Evolutionary conservation across 78 protist species (phyloP), one percentile per base, ranked within the genome.

Genomic region (Planoprotostelium fungivorum): DNA sequence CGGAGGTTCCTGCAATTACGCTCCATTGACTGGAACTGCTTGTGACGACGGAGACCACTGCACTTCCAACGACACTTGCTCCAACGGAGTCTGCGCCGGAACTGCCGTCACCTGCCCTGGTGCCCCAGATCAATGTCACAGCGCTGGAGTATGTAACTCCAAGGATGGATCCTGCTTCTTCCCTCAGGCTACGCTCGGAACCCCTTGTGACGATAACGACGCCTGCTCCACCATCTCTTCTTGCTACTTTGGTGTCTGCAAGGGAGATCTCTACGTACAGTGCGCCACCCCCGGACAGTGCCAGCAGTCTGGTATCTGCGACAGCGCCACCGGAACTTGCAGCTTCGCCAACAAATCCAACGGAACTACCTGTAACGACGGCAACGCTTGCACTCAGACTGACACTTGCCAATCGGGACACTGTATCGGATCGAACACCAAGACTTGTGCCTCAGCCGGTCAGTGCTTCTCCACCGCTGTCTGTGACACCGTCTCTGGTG

Each of bases 301-400:
- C 34, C 86, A 84, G 35, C 84, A 85, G 10, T 16, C 37, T 16
- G 91, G 85, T 34, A 34, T 28, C 9, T 89, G 91, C 36, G 35
- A 88, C n/a, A 29, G 63, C 0, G 73, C 85, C 25, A 83, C 86
- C 0, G 91, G 91, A 0, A 36, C 0, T 29, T 89, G 91, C 35
- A 35, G 35, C 28, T 23, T 84, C 5, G 16, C 36, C 39, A 25
- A 83, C n/a, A 85, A 38, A 0, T 38, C 73, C 36, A 87, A 1
- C 34, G 73, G 73, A 34, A 63, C 36, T 9, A 83, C n/a, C 63
- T 90, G 92, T 34, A 86, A 90, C 31, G 88, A 90, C 88, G 37
- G 35, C 83, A 85, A 90, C 84, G 84, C 88, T 5, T 90, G 92
- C 88, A 90, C 88, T 9, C n/a, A 0, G 0, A 37, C 83, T 5